phyloP scores from a whole-genome alignment of 2,329 filamentous ascomycete species.

The Colletotrichum sansevieriae region DNA sequence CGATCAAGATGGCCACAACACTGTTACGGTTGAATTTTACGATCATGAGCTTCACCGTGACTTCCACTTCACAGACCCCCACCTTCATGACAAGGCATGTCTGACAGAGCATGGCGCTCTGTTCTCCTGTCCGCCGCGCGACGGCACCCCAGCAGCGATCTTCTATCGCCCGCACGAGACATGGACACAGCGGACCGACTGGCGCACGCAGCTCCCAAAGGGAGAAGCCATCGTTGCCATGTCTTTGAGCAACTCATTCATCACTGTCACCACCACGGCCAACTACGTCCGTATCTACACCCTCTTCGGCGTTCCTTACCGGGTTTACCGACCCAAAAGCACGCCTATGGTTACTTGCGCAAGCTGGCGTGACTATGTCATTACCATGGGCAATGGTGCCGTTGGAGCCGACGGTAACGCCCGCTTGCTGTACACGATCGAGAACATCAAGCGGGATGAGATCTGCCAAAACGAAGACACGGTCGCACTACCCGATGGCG shows the following conservation, averaged over 20 bases:
- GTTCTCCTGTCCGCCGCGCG: constrained; percentile 80
- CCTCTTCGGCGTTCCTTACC: constrained; percentile 89
- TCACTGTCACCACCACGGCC: constrained; percentile 87
- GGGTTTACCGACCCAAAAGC: constrained; percentile 92
- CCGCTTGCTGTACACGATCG: constrained; percentile 88
- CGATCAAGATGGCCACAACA: constrained; percentile 92
- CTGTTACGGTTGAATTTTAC: constrained; percentile 97
- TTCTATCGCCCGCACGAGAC: constrained; percentile 98
- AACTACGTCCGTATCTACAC: constrained; percentile 95
- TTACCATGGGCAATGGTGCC: constrained; percentile 94
- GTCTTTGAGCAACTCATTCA: constrained; percentile 89
- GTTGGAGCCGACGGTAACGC: constrained; percentile 83
- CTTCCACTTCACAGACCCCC: constrained; percentile 98
- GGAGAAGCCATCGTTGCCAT: constrained; percentile 91
- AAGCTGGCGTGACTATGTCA: constrained; percentile 95
- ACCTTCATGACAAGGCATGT: constrained; percentile 95
- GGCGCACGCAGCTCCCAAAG: constrained; percentile 87
- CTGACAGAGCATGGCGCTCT: constrained; percentile 86
- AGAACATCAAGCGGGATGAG: constrained; percentile 93
- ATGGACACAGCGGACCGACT: constrained; percentile 92
- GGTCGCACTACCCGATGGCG: constrained; percentile 83
- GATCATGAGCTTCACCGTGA: constrained; percentile 92
- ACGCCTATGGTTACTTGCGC: constrained; percentile 91
- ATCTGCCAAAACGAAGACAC: constrained; percentile 95
- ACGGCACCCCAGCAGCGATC: constrained; percentile 77